phyloP scores from a whole-genome alignment of 192 early-diverging fungal genomes.

The Dimargaris xerosporica region DNA sequence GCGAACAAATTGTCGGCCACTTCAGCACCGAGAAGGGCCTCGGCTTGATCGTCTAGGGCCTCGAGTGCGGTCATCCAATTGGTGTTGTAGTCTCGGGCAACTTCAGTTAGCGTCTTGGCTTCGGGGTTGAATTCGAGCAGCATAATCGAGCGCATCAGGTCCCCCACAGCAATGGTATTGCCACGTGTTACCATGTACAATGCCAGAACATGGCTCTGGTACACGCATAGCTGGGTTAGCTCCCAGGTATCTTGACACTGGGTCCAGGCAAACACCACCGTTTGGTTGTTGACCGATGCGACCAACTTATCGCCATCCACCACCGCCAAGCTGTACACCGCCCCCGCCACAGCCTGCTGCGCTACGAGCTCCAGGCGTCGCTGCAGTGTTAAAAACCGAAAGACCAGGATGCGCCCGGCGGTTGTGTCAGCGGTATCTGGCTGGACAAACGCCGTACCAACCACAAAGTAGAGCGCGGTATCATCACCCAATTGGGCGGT shows the following conservation, averaged over 20 bases:
- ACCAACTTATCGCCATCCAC: not conserved
- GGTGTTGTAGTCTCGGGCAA: conserved; percentile 42
- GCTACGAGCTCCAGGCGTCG: conserved; percentile 35
- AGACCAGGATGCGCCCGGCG: conserved; percentile 58
- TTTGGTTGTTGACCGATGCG: conserved; percentile 7
- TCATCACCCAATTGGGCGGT: conserved; percentile 10
- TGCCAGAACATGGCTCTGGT: conserved; percentile 7
- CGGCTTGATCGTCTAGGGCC: conserved; percentile 30
- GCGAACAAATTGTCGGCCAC: conserved; percentile 40
- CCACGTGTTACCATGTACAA: not conserved
- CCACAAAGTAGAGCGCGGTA: conserved; percentile 36
- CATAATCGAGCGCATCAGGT: conserved; percentile 12
- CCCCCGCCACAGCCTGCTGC: conserved; percentile 35
- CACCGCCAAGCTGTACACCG: conserved; percentile 33
- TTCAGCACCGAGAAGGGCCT: conserved; percentile 45
- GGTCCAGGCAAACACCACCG: conserved; percentile 21
- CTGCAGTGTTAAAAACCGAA: conserved; percentile 31
- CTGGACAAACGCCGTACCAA: conserved; percentile 54
- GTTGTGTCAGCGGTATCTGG: conserved; percentile 42
- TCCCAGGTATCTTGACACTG: conserved; percentile 23
- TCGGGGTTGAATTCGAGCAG: conserved; percentile 21
- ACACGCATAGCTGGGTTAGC: not conserved
- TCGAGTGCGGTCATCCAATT: conserved; percentile 51
- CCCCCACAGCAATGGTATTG: conserved; percentile 7
- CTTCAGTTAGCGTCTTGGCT: conserved; percentile 28